phyloP scores from a whole-genome alignment of 1,284 basidiomycete genomes.

The Singerocomus inundabilis region DNA sequence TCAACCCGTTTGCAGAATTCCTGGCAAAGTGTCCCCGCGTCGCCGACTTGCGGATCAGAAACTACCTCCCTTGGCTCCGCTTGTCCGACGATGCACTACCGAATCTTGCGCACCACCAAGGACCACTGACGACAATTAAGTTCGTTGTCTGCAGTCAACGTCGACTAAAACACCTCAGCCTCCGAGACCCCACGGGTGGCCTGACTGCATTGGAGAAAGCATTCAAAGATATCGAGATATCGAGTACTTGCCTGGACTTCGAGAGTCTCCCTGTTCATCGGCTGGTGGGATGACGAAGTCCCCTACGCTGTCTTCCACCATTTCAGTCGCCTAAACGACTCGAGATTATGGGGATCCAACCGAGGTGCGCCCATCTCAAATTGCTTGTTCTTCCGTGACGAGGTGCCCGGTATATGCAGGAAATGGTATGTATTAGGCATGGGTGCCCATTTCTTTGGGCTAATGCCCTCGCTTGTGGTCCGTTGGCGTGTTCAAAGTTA shows the following conservation, averaged over 20 bases:
- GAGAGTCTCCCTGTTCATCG: constrained; percentile 28
- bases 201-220: constrained; percentile 27
- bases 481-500: constrained; percentile 29
- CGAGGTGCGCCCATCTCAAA: constrained; percentile 18
- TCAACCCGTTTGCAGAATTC: constrained; percentile 27
- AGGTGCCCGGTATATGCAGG: constrained; percentile 8
- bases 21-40: constrained; percentile 26
- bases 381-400: neutral
- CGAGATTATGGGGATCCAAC: constrained; percentile 29
- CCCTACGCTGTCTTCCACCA: constrained; percentile 30
- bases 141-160: constrained; percentile 23
- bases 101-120: constrained; percentile 30
- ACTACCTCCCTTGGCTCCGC: constrained; percentile 28
- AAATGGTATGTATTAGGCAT: constrained; percentile 29
- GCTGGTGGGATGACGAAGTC: constrained; percentile 32
- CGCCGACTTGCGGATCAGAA: constrained; percentile 23
- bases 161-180: constrained; percentile 19
- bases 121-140: constrained; percentile 30
- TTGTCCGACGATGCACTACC: constrained; percentile 31
- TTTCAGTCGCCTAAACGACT: constrained; percentile 22
- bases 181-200: constrained; percentile 27
- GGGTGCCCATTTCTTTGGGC: constrained; percentile 34
- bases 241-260: constrained; percentile 14
- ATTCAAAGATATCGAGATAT: constrained; percentile 30
- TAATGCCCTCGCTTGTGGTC: constrained; percentile 27